A percentile compares a stretch with the other conserved stretches of the same genome.
phyloP scores from a whole-genome alignment of 2,329 filamentous ascomycete species.

The Alternaria tenuissima region DNA sequence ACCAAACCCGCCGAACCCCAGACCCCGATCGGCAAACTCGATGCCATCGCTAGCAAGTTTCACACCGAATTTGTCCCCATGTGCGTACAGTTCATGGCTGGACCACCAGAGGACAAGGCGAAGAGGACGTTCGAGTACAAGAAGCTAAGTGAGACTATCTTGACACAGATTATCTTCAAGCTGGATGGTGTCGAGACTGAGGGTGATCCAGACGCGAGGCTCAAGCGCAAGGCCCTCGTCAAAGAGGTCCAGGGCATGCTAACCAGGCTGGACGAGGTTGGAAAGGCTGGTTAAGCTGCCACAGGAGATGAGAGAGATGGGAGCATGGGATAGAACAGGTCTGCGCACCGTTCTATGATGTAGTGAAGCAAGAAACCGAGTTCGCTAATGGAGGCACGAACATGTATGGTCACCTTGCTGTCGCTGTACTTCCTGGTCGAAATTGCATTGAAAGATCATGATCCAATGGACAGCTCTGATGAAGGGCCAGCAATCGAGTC shows the following conservation, averaged over 20 bases:
- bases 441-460: background rate
- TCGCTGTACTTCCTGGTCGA: background rate
- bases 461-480: background rate
- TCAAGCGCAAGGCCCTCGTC: constrained; percentile 75
- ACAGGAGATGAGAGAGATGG: background rate
- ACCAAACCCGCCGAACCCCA: constrained; percentile 38
- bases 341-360: background rate
- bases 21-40: constrained; percentile 65
- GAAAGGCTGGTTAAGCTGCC: constrained; percentile 25
- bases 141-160: constrained; percentile 75
- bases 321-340: background rate
- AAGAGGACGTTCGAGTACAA: constrained; percentile 78
- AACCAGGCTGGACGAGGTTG: constrained; percentile 66
- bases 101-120: constrained; percentile 67
- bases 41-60: constrained; percentile 72
- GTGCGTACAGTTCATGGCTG: constrained; percentile 67
- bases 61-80: constrained; percentile 70
- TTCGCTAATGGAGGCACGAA: background rate
- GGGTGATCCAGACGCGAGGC: constrained; percentile 70
- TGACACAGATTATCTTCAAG: constrained; percentile 80
- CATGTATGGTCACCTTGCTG: background rate
- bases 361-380: background rate
- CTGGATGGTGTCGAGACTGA: constrained; percentile 78
- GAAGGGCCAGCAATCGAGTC: background rate
- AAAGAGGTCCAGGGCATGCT: constrained; percentile 73